Conservation (phyloP, 1,139 yeast species). For the Saccharomyces pastorianus region DNA sequence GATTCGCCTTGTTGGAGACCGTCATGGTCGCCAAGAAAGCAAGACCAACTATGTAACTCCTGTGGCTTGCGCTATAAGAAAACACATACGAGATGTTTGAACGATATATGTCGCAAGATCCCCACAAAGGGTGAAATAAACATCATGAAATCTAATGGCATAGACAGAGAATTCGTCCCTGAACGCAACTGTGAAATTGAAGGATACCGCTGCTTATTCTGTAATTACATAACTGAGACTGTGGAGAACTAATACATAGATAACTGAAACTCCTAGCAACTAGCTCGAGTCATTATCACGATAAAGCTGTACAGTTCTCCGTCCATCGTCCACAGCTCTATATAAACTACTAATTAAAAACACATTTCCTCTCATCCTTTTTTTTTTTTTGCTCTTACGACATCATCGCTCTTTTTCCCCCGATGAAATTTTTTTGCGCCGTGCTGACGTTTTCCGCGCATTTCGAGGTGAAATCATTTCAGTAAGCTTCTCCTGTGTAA, state of each 20-base stretch:
- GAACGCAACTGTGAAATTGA: conserved; percentile 11
- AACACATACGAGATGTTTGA: conserved; percentile 84
- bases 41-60: conserved; percentile 91
- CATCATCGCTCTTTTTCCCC: neutral
- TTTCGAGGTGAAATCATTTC: neutral
- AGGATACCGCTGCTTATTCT: conserved; percentile 29
- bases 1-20: conserved; percentile 99
- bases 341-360: neutral
- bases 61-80: conserved; percentile 93
- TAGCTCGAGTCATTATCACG: neutral
- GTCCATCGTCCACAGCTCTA: neutral
- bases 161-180: conserved; percentile 9
- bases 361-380: neutral
- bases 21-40: conserved; percentile 72
- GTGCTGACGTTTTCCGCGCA: neutral
- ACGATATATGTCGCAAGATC: conserved; percentile 66
- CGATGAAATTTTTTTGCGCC: neutral
- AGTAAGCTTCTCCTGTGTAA: neutral
- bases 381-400: neutral
- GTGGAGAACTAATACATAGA: conserved; percentile 3
- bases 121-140: conserved; percentile 97
- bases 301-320: neutral
- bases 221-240: conserved; percentile 25
- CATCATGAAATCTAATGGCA: conserved; percentile 51
- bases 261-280: neutral